Conservation (phyloP, 2,329 filamentous ascomycete genomes). For the Apiospora kogelbergensis region DNA sequence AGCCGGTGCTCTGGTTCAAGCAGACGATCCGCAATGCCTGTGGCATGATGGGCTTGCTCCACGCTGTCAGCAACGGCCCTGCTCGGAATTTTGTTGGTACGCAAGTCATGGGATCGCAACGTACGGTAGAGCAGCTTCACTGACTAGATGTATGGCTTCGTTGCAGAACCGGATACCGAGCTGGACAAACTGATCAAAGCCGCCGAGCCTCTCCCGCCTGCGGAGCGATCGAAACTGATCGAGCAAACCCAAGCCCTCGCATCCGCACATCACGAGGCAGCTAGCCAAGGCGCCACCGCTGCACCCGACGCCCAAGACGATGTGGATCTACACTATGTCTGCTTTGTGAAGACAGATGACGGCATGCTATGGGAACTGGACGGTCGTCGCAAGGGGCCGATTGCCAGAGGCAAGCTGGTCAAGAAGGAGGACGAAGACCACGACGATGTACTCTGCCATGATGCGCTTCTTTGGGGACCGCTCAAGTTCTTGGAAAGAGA, state of each 20-base stretch:
- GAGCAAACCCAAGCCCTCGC: conserved; percentile 78
- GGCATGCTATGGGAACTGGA: conserved; percentile 64
- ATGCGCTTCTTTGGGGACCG: conserved; percentile 70
- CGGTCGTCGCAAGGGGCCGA: conserved; percentile 57
- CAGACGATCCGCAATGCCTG: conserved; percentile 95
- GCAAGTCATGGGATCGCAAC: conserved; percentile 16
- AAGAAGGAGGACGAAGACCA: conserved; percentile 55
- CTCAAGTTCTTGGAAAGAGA: conserved; percentile 57
- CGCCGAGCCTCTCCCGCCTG: conserved; percentile 69
- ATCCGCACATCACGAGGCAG: conserved; percentile 74
- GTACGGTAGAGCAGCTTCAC: background rate
- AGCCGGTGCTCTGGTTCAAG: conserved; percentile 89
- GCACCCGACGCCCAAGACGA: conserved; percentile 77
- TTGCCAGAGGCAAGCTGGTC: conserved; percentile 54
- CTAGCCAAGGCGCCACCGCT: conserved; percentile 72
- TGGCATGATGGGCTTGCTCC: conserved; percentile 84
- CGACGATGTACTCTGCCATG: conserved; percentile 60
- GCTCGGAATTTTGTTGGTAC: conserved; percentile 61
- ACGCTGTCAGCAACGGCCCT: conserved; percentile 77
- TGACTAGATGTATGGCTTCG: background rate
- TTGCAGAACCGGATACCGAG: conserved; percentile 48
- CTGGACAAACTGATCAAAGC: conserved; percentile 65
- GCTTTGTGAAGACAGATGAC: conserved; percentile 77
- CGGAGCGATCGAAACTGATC: conserved; percentile 68
- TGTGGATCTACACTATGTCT: conserved; percentile 94